These are phyloP conservation scores for Boletus rubroflammeus DNA, from an alignment of 768 basidiomycete species.

Conservation along the genomic window DNA sequence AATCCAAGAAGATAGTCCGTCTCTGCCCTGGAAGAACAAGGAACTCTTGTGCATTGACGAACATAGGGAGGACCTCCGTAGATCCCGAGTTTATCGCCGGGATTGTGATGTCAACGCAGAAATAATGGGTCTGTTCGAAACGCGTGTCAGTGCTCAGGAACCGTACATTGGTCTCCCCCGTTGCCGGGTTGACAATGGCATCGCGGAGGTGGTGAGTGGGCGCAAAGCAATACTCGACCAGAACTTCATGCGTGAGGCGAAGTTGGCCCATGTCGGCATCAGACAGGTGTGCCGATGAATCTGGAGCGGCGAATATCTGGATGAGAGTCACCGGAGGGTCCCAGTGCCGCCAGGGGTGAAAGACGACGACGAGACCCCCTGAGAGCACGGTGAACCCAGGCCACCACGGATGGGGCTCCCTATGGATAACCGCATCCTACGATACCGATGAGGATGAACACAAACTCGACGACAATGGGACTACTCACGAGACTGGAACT, in stretches of 20 bases:
- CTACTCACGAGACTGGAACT: slow-evolving; percentile 14
- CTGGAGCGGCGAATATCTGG: slow-evolving; percentile 16
- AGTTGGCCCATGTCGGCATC: slow-evolving; percentile 1
- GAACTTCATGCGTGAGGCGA: slow-evolving; percentile 19
- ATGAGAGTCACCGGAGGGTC: slow-evolving; percentile 12
- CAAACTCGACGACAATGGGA: not conserved
- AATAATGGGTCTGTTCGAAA: slow-evolving; percentile 3
- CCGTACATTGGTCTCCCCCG: slow-evolving; percentile 12
- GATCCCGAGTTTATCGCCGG: not conserved
- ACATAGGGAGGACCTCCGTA: slow-evolving; percentile 10
- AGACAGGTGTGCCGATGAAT: not conserved
- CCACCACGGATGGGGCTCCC: slow-evolving; percentile 1
- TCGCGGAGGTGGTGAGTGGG: slow-evolving; percentile 13
- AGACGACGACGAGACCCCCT: slow-evolving; percentile 12
- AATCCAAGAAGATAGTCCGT: not conserved
- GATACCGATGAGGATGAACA: not conserved
- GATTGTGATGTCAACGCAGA: slow-evolving; percentile 17
- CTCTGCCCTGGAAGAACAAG: slow-evolving; percentile 15
- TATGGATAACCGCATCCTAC: slow-evolving; percentile 3
- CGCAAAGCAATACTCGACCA: not conserved
- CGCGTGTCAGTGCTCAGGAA: slow-evolving; percentile 3
- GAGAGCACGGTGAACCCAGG: slow-evolving; percentile 14
- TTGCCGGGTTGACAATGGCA: slow-evolving; percentile 10
- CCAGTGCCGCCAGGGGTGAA: slow-evolving; percentile 6
- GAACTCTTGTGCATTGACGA: slow-evolving; percentile 10